phyloP scores from a whole-genome alignment of 1,284 basidiomycete species.

The Sanghuangporus weigelae region DNA sequence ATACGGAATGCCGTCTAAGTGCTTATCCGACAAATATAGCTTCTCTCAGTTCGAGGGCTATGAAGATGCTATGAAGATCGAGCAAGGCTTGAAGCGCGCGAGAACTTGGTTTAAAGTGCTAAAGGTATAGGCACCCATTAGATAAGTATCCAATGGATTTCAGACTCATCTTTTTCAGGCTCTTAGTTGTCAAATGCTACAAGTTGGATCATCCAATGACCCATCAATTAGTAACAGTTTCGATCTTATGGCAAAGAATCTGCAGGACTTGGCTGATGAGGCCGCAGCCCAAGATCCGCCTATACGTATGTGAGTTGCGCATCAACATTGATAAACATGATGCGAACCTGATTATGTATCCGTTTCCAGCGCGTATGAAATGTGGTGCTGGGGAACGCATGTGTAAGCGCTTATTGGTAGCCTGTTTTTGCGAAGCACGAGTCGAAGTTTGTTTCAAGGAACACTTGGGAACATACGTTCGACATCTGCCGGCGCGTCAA shows the following conservation, averaged over 20 bases:
- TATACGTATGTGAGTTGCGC: constrained; percentile 25
- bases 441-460: constrained; percentile 16
- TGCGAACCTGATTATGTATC: too few relatives aligned
- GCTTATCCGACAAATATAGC: constrained; percentile 13
- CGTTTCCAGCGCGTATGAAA: constrained; percentile 27
- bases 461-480: constrained; percentile 30
- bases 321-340: neutral
- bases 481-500: constrained; percentile 29
- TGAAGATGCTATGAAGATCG: constrained; percentile 19
- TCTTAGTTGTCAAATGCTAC: constrained; percentile 25
- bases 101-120: constrained; percentile 28
- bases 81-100: constrained; percentile 23
- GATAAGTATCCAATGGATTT: neutral
- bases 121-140: constrained; percentile 19
- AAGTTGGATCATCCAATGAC: constrained; percentile 28
- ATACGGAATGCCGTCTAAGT: neutral
- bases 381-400: constrained; percentile 31
- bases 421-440: neutral
- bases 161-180: constrained; percentile 18
- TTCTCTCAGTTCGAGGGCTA: constrained; percentile 29
- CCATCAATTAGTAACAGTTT: constrained; percentile 23
- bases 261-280: constrained; percentile 27
- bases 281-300: constrained; percentile 27
- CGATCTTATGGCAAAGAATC: constrained; percentile 27
- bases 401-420: constrained; percentile 21